Base-by-base conservation (phyloP, 805 yeast species). In the Candida sphagnicola region DNA sequence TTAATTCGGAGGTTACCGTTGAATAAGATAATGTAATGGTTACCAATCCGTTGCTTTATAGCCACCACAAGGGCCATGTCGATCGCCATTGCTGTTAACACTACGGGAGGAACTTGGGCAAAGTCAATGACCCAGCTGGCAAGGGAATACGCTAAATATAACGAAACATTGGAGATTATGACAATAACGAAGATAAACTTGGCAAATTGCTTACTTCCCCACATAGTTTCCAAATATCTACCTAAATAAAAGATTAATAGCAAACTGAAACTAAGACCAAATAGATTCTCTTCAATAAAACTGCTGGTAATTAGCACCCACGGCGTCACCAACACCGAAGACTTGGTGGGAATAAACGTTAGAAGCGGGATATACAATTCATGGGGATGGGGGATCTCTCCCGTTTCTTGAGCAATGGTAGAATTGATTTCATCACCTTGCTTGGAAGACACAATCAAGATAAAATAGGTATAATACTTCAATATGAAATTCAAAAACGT, bases 21-120 rank as follows among this genome's bases (percentile, higher is more conserved):
- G 59, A 78, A 62, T 40, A 76, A 60, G 34, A 67, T 59, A 47
- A 77, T 54, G 46, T 79, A 63, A 60, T 81, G 77, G 49, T 80
- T 82, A 19, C 85, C 82, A 18, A 79, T 72, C 43, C 81, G 54
- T 57, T 82, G 88, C 50, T 80, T 82, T 47, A 80, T 72, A 4
- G 83, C 80, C 3, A 82, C 83, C 18, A 82, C 57, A 39, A 78
- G 74, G 1, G 80, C 84, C 47, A 77, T 61, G 28, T 75, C 59
- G n/a, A 78, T 48, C 1, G 83, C 77, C 49, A 75, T 67, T 40
- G 76, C 68, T 0, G 84, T 80, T 46, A 72, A 72, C 5, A 77
- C 61, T 14, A 75, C 75, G 3, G 72, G 66, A 26, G 74, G 70
- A 4, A 61, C 57, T 34, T 50, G 48, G 14, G 40, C 43, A 14